Conservation (phyloP, 176 grass and related monocot genomes). For the Triticum timopheevii region DNA sequence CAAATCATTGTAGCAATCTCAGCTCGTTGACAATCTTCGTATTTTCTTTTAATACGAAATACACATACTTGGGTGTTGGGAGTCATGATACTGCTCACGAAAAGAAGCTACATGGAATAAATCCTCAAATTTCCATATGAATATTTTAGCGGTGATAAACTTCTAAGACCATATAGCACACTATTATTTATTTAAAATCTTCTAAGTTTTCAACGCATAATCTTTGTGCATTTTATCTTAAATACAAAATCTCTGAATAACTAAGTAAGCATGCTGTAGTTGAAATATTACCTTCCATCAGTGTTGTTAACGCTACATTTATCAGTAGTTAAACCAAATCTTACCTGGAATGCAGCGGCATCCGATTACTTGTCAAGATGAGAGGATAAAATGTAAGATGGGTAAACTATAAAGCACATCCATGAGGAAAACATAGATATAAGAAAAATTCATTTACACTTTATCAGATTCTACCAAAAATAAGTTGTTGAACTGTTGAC, state of each 20-base stretch:
- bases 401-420: no score
- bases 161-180: background rate
- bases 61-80: background rate
- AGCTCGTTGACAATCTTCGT: no score
- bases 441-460: no score
- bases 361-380: no score
- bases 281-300: slow-evolving; percentile 65
- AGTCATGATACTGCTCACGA: background rate
- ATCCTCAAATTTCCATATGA: background rate
- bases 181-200: background rate
- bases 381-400: no score
- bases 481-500: no score
- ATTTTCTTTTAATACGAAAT: no score
- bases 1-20: no score
- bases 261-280: slow-evolving; percentile 15
- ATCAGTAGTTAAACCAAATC: no score
- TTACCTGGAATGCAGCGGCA: no score
- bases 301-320: background rate
- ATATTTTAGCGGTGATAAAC: background rate
- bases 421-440: no score
- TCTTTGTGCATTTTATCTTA: background rate
- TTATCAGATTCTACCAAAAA: no score
- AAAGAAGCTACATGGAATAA: background rate
- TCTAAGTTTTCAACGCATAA: background rate
- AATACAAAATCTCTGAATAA: slow-evolving; percentile 2